Base-by-base conservation (phyloP, 1,284 basidiomycete genomes). In the Leccinum griseonigrum region DNA sequence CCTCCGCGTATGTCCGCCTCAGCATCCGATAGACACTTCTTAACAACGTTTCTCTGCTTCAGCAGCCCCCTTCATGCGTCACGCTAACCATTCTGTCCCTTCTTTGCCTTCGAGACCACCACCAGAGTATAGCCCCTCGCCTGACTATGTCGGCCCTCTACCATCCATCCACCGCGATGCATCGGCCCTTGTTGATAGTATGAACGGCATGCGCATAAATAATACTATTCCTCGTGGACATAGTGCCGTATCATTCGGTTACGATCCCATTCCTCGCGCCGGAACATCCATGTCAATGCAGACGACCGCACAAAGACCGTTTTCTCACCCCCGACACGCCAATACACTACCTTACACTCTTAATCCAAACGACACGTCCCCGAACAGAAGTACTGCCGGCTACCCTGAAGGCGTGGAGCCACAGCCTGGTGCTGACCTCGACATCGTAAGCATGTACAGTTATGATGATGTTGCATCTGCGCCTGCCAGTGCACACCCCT, bases 231-330 rank as follows among this genome's bases (percentile, higher is more conserved):
- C 71, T 40, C 73, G 63, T 29, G 73, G 65, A 31, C 58, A 63
- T 7, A 64, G 67, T 46, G 60, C 68, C 50, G 61, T 63, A 63
- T 61, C 65, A 14, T 70, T 66, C 56, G 38, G 59, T 26, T 57
- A 70, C 48, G 72, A 74, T 60, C 74, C 69, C 36, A 64, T 74
- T 40, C 72, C 65, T 53, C 74, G 74, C 43, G 67, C 73, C 8
- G 74, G 65, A 40, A 74, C 75, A 11, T 74, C 72, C 61, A 75
- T 74, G 74, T 75, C 72, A n/a, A 63, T 64, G 60, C 71, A 73
- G 18, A 60, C 63, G 38, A 46, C 58, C 22, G 50, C 64, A 51
- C 67, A 68, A 54, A 65, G 71, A 56, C 63, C 53, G 32, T 61
- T 63, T 28, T 57, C 60, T 54, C 68, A 54, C 53, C 64, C 57